A percentile compares a stretch with the other conserved stretches of the same genome.
phyloP scores from a whole-genome alignment of 108 stramenopile species.

The Asterionellopsis glacialis region DNA sequence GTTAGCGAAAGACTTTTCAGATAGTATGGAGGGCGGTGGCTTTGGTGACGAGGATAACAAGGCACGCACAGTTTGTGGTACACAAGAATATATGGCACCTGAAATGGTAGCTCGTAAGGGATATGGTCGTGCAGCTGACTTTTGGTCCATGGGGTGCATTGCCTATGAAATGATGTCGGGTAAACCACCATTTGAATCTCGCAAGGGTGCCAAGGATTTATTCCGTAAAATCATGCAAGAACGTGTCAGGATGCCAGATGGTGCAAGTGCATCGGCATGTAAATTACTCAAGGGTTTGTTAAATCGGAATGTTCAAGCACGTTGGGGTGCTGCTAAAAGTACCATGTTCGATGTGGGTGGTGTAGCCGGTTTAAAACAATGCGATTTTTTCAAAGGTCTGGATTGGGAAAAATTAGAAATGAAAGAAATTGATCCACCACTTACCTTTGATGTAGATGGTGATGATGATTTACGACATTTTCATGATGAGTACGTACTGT shows the following conservation, averaged over 20 bases:
- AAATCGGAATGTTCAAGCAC: slow-evolving; percentile 81
- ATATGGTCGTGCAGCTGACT: slow-evolving; percentile 97
- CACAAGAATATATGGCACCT: slow-evolving; percentile 89
- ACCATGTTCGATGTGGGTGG: slow-evolving; percentile 99
- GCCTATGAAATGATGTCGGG: slow-evolving; percentile 98
- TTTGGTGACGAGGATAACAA: slow-evolving; percentile 38
- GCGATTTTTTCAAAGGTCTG: slow-evolving; percentile 78
- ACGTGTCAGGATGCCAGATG: slow-evolving; percentile 89
- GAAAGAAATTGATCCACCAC: slow-evolving; percentile 72
- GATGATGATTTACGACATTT: slow-evolving; percentile 81
- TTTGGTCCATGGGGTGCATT: slow-evolving; percentile 92
- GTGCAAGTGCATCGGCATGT: slow-evolving; percentile 69
- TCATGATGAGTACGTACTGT: slow-evolving; percentile 62
- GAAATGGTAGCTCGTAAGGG: slow-evolving; percentile 94
- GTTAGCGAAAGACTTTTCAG: slow-evolving; percentile 85
- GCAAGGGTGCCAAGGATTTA: slow-evolving; percentile 83
- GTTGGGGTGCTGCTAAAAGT: slow-evolving; percentile 83
- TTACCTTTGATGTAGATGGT: slow-evolving; percentile 59
- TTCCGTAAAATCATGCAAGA: slow-evolving; percentile 94
- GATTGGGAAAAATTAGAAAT: slow-evolving; percentile 89
- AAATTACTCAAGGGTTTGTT: slow-evolving; percentile 89
- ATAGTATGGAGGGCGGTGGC: slow-evolving; percentile 16
- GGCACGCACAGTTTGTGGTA: slow-evolving; percentile 83
- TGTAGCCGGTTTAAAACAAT: slow-evolving; percentile 86
- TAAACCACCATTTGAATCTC: slow-evolving; percentile 87